These are phyloP conservation scores for Flaveria trinervia DNA, from an alignment of 129 eudicot species.

Conservation along the genomic window DNA sequence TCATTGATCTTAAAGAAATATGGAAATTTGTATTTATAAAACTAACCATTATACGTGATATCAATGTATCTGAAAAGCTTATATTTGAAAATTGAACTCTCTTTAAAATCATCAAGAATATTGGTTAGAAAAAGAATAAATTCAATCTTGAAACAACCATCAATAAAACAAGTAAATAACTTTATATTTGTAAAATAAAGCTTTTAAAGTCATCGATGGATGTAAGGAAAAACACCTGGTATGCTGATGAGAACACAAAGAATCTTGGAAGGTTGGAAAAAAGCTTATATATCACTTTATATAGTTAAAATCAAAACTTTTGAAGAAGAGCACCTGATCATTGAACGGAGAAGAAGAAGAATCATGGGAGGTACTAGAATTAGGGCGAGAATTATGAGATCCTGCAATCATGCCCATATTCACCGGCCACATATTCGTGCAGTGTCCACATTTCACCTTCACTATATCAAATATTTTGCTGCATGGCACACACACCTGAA, in stretches of 20 bases:
- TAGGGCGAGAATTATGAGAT: slow-evolving; percentile 50
- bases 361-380: slow-evolving; percentile 37
- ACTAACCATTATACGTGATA: not conserved
- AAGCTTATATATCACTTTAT: not conserved
- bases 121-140: not conserved
- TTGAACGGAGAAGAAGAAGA: slow-evolving; percentile 12
- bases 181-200: not conserved
- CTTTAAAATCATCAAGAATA: not conserved
- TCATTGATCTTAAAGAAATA: not conserved
- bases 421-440: slow-evolving; percentile 84
- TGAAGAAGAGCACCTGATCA: not conserved
- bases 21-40: not conserved
- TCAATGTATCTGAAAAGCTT: not conserved
- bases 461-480: slow-evolving; percentile 73
- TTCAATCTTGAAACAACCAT: not conserved
- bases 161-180: not conserved
- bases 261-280: not conserved
- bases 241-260: slow-evolving; percentile 1
- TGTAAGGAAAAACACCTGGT: slow-evolving; percentile 24
- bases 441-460: slow-evolving; percentile 94
- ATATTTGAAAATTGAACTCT: not conserved
- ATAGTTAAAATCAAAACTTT: not conserved
- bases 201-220: not conserved
- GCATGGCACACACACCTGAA: slow-evolving; percentile 96
- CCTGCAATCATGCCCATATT: slow-evolving; percentile 83